These are phyloP conservation scores for Alternaria postmessia DNA, from an alignment of 2,329 filamentous ascomycete species.

Conservation along the genomic window DNA sequence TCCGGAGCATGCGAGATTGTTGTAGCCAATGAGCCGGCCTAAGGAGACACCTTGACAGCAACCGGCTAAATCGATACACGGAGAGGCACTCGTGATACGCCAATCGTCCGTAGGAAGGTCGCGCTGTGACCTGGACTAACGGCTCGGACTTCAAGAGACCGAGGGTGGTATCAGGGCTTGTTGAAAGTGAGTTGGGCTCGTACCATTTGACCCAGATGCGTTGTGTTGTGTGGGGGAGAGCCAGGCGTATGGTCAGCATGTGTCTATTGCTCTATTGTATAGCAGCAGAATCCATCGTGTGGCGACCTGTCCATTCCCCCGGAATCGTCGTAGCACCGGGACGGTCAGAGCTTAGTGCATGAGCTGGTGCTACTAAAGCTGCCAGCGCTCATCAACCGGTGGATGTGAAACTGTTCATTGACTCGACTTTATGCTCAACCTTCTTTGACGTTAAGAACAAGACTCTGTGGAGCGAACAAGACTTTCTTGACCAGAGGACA, in stretches of 20 bases:
- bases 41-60: not conserved
- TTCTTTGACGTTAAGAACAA: not conserved
- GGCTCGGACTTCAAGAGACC: not conserved
- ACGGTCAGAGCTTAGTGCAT: not conserved
- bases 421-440: not conserved
- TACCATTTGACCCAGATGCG: not conserved
- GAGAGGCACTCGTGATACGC: not conserved
- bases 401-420: not conserved
- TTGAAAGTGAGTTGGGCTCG: not conserved
- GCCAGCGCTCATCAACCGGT: not conserved
- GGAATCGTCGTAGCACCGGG: not conserved
- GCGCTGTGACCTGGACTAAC: not conserved
- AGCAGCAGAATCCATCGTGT: not conserved
- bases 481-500: conserved; percentile 11
- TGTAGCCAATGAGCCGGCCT: conserved; percentile 3
- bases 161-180: not conserved
- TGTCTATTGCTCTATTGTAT: not conserved
- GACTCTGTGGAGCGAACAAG: conserved; percentile 1
- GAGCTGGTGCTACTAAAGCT: not conserved
- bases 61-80: conserved; percentile 15
- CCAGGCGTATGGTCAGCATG: not conserved
- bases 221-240: not conserved
- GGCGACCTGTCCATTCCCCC: not conserved
- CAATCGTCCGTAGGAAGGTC: not conserved
- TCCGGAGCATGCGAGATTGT: not conserved